These are phyloP conservation scores for Tetrahymena elliotti DNA, from an alignment of 73 alveolate species.

Conservation along the genomic window DNA sequence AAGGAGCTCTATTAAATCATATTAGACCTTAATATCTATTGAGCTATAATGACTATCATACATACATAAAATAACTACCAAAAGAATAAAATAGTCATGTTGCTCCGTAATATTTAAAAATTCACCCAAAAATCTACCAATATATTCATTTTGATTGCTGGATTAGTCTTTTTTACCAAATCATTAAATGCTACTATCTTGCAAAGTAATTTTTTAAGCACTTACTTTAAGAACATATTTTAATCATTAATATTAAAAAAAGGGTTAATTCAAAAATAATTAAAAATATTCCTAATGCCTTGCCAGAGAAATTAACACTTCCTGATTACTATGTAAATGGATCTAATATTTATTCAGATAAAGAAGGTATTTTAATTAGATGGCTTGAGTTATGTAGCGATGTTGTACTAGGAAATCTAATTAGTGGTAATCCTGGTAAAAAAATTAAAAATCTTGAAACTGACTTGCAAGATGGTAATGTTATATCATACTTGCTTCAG, in stretches of 20 bases:
- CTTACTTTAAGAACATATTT: not conserved
- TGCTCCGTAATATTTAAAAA: slow-evolving; percentile 10
- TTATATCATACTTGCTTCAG: slow-evolving; percentile 57
- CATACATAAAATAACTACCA: slow-evolving; percentile 37
- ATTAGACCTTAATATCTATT: slow-evolving; percentile 93
- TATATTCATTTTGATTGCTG: slow-evolving; percentile 89
- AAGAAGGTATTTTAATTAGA: slow-evolving; percentile 85
- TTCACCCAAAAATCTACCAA: slow-evolving; percentile 52
- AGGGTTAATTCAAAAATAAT: not conserved
- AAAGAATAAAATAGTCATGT: slow-evolving; percentile 33
- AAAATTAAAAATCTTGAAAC: slow-evolving; percentile 66
- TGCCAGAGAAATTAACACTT: slow-evolving; percentile 63
- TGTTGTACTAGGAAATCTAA: slow-evolving; percentile 39
- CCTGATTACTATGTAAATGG: slow-evolving; percentile 64
- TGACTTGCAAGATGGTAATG: slow-evolving; percentile 72
- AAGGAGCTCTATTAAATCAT: slow-evolving; percentile 93
- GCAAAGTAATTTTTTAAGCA: not conserved
- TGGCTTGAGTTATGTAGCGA: slow-evolving; percentile 75
- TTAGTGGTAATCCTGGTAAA: slow-evolving; percentile 56
- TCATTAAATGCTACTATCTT: slow-evolving; percentile 83
- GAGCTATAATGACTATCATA: slow-evolving; percentile 61
- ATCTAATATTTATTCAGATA: slow-evolving; percentile 80
- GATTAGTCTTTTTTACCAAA: slow-evolving; percentile 85
- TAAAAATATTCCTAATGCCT: not conserved
- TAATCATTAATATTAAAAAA: not conserved